Evolutionary conservation across 495 filamentous ascomycete genomes (phyloP).

Genomic region (Hypoxylon fuscum): DNA sequence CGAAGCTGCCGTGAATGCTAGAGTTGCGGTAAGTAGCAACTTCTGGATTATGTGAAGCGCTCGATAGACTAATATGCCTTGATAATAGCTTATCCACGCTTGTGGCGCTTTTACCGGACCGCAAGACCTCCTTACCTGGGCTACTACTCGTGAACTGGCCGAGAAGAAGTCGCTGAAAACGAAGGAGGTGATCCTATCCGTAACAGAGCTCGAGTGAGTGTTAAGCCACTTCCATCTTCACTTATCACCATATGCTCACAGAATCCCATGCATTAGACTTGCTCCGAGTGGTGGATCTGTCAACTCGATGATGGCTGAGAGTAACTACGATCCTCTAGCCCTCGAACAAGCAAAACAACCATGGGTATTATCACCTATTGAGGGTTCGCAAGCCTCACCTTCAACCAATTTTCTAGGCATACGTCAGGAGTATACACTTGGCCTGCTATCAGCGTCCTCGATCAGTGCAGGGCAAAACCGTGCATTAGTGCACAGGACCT

Average conservation of each 20-base stretch:
- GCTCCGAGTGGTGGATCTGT: constrained; percentile 16
- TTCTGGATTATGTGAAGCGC: neutral
- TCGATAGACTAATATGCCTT: neutral
- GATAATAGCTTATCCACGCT: constrained; percentile 53
- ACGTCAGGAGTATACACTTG: constrained; percentile 19
- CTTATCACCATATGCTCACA: neutral
- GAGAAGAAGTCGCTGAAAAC: constrained; percentile 61
- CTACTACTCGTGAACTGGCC: constrained; percentile 67
- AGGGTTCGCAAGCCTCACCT: constrained; percentile 1
- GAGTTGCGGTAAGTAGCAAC: constrained; percentile 74
- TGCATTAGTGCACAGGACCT: constrained; percentile 34
- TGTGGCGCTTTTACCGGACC: constrained; percentile 75
- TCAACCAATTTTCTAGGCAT: constrained; percentile 20
- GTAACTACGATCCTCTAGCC: neutral
- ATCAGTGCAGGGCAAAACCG: constrained; percentile 17
- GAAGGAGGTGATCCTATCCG: constrained; percentile 59
- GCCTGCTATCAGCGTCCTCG: constrained; percentile 24
- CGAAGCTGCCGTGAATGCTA: constrained; percentile 71
- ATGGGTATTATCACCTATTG: constrained; percentile 18
- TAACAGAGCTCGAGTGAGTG: constrained; percentile 65
- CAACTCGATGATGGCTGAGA: constrained; percentile 19
- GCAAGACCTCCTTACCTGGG: constrained; percentile 73
- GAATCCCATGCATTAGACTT: neutral
- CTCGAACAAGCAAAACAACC: constrained; percentile 17
- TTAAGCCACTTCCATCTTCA: neutral